Evolutionary conservation across 2,329 filamentous ascomycete species (phyloP), one percentile per base, ranked within the genome.

Genomic region (Nemania sp.): DNA sequence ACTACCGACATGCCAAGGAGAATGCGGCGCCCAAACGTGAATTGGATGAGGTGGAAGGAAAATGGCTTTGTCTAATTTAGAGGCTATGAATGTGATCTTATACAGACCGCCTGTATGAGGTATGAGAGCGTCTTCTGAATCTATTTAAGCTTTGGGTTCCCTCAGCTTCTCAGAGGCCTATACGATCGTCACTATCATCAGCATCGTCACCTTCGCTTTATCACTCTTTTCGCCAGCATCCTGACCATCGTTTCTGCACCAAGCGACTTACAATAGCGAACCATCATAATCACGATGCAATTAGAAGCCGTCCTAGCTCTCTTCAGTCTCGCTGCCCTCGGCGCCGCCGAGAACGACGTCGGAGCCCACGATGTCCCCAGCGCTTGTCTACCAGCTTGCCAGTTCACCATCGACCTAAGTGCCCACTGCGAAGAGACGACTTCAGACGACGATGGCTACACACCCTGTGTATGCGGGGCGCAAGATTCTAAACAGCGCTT

Each of bases 381-480:
- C 15, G 46, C 11, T 3, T 64, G 62, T 34, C 22, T 61, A 1
- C 20, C 33, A 12, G 33, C 59, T 0, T 64, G 62, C 50, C 57
- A 61, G 15, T 57, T 54, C 44, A 58, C 57, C 31, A 59, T 62
- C 44, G 57, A 61, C 41, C 54, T 64, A 0, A 54, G 59, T 7
- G 41, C 52, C 3, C 57, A 46, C 5, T 64, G 62, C 33, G 62
- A 64, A 12, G 34, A 28, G 5, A 15, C 52, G 30, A 59, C 57
- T 6, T 6, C 41, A 24, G 40, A 39, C 22, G 61, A 64, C 24
- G 31, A 56, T 12, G 15, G 15, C 9, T 64, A 64, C 49, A 53
- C 40, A 2, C 22, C 45, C 6, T 64, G 61, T 22, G 58, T 61
- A 19, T 64, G 61, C n/a, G 23, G 15, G 1, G 52, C 54, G 1